Percentiles rank a stretch among this genome's conserved stretches.
Conservation (phyloP, 2,329 filamentous ascomycete species). For the Aureobasidium sp. region DNA sequence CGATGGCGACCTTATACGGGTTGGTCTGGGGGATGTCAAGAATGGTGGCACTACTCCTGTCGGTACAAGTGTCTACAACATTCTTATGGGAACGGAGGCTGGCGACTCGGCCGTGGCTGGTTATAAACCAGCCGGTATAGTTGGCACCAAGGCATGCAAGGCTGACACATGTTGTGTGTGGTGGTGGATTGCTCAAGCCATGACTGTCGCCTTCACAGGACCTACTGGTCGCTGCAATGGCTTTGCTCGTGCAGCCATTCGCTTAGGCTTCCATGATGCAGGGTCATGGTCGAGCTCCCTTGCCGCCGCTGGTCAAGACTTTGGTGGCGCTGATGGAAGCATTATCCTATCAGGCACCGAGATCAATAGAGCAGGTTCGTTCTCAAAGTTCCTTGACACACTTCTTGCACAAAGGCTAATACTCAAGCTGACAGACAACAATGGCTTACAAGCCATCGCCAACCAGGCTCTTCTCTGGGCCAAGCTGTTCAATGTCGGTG, state of each 20-base stretch:
- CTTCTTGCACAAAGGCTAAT: background rate
- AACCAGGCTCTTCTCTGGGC: slow-evolving; percentile 18
- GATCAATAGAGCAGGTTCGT: slow-evolving; percentile 24
- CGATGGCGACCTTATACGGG: background rate
- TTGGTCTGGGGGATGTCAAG: slow-evolving; percentile 18
- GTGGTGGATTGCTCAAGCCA: slow-evolving; percentile 34
- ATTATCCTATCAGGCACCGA: slow-evolving; percentile 39
- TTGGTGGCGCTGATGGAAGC: slow-evolving; percentile 43
- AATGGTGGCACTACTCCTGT: slow-evolving; percentile 20
- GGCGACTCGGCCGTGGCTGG: slow-evolving; percentile 16
- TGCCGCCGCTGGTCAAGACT: slow-evolving; percentile 25
- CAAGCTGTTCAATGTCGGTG: slow-evolving; percentile 28
- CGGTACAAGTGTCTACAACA: slow-evolving; percentile 19
- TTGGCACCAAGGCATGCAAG: slow-evolving; percentile 18
- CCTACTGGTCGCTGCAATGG: slow-evolving; percentile 34
- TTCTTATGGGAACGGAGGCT: slow-evolving; percentile 19
- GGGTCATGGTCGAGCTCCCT: slow-evolving; percentile 35
- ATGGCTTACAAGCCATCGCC: slow-evolving; percentile 18
- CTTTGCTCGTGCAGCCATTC: slow-evolving; percentile 39
- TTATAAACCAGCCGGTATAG: slow-evolving; percentile 18
- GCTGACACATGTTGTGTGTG: slow-evolving; percentile 41
- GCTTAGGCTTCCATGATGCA: slow-evolving; percentile 44
- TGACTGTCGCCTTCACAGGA: slow-evolving; percentile 32
- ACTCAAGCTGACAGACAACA: slow-evolving; percentile 27
- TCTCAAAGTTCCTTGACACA: background rate